Evolutionary conservation across 208 protist species (phyloP).

Genomic region (Trypanosoma brucei): DNA sequence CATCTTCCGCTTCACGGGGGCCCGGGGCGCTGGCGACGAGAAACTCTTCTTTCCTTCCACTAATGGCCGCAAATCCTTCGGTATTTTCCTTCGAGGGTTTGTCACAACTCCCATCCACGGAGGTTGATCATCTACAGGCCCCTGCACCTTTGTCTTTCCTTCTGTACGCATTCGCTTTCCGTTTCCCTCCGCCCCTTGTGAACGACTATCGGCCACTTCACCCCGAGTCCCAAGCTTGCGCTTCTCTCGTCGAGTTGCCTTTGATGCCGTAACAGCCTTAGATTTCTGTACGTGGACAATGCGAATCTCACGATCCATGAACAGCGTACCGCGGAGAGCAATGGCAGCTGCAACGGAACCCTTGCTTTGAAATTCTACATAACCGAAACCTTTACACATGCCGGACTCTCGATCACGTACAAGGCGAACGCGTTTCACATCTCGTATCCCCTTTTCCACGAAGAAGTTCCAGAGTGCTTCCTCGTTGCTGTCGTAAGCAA

Average conservation of each 20-base stretch:
- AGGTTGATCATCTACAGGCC: constrained; percentile 14
- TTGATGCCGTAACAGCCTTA: constrained; percentile 54
- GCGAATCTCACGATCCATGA: constrained; percentile 73
- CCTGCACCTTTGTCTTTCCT: not conserved
- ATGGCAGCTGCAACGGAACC: constrained; percentile 63
- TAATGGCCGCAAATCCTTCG: constrained; percentile 73
- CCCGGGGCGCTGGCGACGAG: constrained; percentile 32
- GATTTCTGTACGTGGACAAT: constrained; percentile 87
- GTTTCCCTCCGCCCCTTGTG: constrained; percentile 1
- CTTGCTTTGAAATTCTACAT: constrained; percentile 74
- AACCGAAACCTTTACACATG: constrained; percentile 86
- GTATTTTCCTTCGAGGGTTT: constrained; percentile 84
- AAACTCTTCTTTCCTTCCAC: constrained; percentile 46
- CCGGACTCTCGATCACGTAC: constrained; percentile 80
- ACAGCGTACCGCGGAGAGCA: constrained; percentile 45
- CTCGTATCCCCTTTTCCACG: constrained; percentile 60
- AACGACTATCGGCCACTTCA: not conserved
- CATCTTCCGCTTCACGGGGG: constrained; percentile 69
- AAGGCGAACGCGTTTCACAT: constrained; percentile 80
- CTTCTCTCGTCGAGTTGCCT: constrained; percentile 63
- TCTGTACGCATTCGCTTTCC: constrained; percentile 23
- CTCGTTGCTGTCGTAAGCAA: constrained; percentile 79
- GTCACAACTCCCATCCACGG: constrained; percentile 83
- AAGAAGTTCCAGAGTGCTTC: constrained; percentile 87
- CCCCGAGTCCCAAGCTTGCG: constrained; percentile 20